A percentile compares a stretch with the other conserved stretches of the same genome.
These are phyloP conservation scores for Ochetophila trinervis DNA, from an alignment of 306 rosid species.

Conservation along the genomic window DNA sequence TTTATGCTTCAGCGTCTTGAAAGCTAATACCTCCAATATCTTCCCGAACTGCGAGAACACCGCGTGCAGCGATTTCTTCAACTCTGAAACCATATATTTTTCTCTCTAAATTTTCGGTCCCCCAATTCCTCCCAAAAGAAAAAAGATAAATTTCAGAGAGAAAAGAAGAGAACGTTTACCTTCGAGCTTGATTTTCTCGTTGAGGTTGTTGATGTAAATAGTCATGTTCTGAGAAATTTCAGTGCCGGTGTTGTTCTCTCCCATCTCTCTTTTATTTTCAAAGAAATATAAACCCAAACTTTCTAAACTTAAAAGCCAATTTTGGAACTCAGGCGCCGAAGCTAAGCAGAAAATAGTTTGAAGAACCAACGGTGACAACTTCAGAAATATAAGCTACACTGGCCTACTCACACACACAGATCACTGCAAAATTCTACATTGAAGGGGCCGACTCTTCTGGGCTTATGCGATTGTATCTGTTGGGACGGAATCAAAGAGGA, in stretches of 20 bases:
- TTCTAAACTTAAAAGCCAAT: not conserved
- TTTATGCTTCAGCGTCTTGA: conserved; percentile 87
- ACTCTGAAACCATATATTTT: conserved; percentile 39
- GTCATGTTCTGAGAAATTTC: conserved; percentile 66
- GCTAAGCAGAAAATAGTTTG: not conserved
- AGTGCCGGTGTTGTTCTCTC: conserved; percentile 47
- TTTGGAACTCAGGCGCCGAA: not conserved
- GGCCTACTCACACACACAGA: too few species aligned
- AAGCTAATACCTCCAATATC: conserved; percentile 84
- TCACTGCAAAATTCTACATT: too few species aligned
- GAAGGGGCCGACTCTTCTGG: too few species aligned
- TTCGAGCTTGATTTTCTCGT: conserved; percentile 92
- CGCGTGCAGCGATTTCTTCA: conserved; percentile 85
- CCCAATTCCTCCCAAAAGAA: conserved; percentile 1
- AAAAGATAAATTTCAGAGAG: not conserved
- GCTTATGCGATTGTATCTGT: too few species aligned
- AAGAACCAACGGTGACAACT: too few species aligned
- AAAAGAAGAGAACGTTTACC: conserved; percentile 28
- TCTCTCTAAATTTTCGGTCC: not conserved
- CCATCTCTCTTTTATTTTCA: conserved; percentile 32
- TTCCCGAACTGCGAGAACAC: conserved; percentile 97
- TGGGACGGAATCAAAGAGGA: too few species aligned
- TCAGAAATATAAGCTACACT: too few species aligned
- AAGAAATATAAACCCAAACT: not conserved
- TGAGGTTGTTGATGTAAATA: conserved; percentile 91